Percentiles rank a stretch among this genome's conserved stretches.
These are phyloP conservation scores for Blakeslea trispora DNA, from an alignment of 371 early-diverging fungal genomes.

Conservation along the genomic window DNA sequence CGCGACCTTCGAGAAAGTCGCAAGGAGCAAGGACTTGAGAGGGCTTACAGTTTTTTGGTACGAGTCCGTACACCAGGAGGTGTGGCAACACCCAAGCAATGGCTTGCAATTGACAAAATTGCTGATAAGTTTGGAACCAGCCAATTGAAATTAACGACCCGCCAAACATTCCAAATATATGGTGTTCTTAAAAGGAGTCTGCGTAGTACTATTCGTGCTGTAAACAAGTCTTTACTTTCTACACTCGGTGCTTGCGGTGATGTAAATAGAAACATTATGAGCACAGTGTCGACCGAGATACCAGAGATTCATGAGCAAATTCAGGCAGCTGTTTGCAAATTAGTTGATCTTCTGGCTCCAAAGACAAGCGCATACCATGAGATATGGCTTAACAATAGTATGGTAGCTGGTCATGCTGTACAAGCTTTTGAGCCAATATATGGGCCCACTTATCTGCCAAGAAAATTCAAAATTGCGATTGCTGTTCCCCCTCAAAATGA, in stretches of 20 bases:
- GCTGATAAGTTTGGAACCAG: conserved; percentile 81
- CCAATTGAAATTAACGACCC: conserved; percentile 90
- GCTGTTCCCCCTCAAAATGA: conserved; percentile 95
- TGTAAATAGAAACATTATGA: conserved; percentile 95
- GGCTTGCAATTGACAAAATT: conserved; percentile 89
- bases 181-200: conserved; percentile 90
- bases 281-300: conserved; percentile 80
- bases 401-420: conserved; percentile 77
- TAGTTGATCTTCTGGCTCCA: conserved; percentile 75
- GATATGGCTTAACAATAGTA: conserved; percentile 91
- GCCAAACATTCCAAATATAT: conserved; percentile 95
- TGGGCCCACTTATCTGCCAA: conserved; percentile 89
- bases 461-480: conserved; percentile 94
- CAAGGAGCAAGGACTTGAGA: conserved; percentile 82
- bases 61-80: conserved; percentile 94
- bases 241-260: conserved; percentile 96
- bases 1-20: conserved; percentile 89
- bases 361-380: conserved; percentile 91
- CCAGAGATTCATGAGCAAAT: conserved; percentile 81
- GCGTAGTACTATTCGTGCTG: conserved; percentile 82
- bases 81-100: conserved; percentile 83
- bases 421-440: conserved; percentile 90
- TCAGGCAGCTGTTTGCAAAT: too few relatives aligned
- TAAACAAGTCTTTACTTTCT: conserved; percentile 86
- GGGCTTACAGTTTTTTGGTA: conserved; percentile 95